Conservation (phyloP, 768 basidiomycete species). For the Naganishia randhawae region DNA sequence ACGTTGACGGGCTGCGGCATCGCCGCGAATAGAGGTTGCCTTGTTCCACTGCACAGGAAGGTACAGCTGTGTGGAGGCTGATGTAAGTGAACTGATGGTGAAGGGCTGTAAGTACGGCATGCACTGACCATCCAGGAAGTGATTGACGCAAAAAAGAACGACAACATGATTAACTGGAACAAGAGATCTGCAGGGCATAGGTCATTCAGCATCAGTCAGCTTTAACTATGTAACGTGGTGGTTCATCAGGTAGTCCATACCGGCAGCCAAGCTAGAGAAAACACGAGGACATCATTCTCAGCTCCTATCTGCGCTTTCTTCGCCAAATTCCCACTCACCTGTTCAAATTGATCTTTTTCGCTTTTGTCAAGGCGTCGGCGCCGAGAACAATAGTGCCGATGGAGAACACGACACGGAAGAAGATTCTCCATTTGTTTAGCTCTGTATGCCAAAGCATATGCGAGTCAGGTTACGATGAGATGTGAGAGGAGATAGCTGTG, state of each 20-base stretch:
- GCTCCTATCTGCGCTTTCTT: neutral
- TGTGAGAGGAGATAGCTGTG: neutral
- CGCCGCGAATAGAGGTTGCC: neutral
- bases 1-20: neutral
- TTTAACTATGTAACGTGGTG: no score
- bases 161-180: slow-evolving; percentile 13
- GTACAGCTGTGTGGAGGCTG: slow-evolving; percentile 2
- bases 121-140: slow-evolving; percentile 22
- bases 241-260: neutral
- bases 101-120: neutral
- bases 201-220: no score
- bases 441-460: neutral
- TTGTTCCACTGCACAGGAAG: slow-evolving; percentile 23
- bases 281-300: neutral
- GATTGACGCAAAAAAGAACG: slow-evolving; percentile 21
- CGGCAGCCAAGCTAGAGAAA: neutral
- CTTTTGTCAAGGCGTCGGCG: neutral
- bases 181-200: slow-evolving; percentile 6
- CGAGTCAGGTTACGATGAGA: neutral
- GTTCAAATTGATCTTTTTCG: neutral
- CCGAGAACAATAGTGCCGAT: slow-evolving; percentile 1
- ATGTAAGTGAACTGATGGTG: neutral
- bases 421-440: slow-evolving; percentile 23
- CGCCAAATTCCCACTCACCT: slow-evolving; percentile 1
- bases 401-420: slow-evolving; percentile 14